phyloP scores from a whole-genome alignment of 2,329 filamentous ascomycete genomes.

The Beauveria sp. region DNA sequence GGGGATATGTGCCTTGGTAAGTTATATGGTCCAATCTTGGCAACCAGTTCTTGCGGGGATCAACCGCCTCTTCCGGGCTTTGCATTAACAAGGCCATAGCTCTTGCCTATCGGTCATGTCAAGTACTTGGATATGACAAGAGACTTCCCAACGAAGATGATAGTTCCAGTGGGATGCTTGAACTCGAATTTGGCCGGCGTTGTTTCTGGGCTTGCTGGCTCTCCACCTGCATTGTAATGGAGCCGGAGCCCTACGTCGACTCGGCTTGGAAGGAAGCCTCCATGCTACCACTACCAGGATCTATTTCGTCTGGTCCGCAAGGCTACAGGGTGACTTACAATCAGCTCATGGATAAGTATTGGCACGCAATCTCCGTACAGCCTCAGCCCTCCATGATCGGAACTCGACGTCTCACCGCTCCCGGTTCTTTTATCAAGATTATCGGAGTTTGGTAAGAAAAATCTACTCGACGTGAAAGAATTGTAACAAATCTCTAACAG shows the following conservation, averaged over 20 bases:
- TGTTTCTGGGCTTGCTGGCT: slow-evolving; percentile 3
- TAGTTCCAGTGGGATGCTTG: not conserved
- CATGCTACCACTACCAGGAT: slow-evolving; percentile 3
- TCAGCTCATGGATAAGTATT: slow-evolving; percentile 3
- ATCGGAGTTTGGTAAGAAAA: not conserved
- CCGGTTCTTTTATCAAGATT: not conserved
- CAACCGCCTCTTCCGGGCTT: too few species aligned
- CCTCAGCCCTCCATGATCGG: not conserved
- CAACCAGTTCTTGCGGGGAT: too few species aligned
- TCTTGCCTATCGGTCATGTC: not conserved
- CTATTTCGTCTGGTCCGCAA: not conserved
- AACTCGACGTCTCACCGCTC: not conserved
- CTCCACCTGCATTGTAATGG: slow-evolving; percentile 5
- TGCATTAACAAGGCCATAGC: not conserved
- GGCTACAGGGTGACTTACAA: not conserved
- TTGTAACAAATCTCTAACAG: not conserved
- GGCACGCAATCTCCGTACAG: not conserved
- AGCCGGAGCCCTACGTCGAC: slow-evolving; percentile 1
- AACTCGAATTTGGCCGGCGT: not conserved
- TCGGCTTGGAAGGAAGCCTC: slow-evolving; percentile 1
- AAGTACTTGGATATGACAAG: not conserved
- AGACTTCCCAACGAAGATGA: not conserved
- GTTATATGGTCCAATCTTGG: not conserved
- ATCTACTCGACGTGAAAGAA: not conserved
- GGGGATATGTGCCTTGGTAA: not conserved